A percentile compares a stretch with the other conserved stretches of the same genome.
Conservation (phyloP, 1,139 yeast species). For the Kodamaea ohmeri region DNA sequence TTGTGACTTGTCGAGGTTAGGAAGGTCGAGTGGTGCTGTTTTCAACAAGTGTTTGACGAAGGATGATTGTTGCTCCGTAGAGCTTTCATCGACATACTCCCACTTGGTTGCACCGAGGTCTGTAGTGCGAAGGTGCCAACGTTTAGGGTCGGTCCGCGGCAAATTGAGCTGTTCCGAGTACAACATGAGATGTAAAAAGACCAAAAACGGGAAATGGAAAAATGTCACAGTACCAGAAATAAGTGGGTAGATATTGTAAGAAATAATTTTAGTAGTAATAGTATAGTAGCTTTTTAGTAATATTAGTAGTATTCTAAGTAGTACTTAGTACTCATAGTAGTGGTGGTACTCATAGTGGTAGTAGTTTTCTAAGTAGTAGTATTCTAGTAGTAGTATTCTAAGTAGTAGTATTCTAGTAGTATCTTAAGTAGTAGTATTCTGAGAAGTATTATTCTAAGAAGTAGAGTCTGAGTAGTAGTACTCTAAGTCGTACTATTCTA, state of each 20-base stretch:
- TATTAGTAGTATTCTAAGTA: too few relatives aligned
- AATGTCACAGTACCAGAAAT: not conserved
- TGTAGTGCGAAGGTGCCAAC: constrained; percentile 76
- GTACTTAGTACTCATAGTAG: too few relatives aligned
- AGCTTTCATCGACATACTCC: constrained; percentile 58
- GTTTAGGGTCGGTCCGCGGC: constrained; percentile 61
- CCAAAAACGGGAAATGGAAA: not conserved
- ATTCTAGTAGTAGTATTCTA: too few relatives aligned
- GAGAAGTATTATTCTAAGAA: too few relatives aligned
- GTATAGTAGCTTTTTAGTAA: too few relatives aligned
- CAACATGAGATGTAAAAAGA: constrained; percentile 21
- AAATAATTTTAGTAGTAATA: too few relatives aligned
- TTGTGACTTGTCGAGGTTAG: constrained; percentile 34
- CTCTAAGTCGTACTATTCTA: too few relatives aligned
- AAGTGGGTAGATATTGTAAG: not conserved
- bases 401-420: too few relatives aligned
- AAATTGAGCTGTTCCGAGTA: constrained; percentile 66
- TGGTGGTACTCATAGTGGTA: too few relatives aligned
- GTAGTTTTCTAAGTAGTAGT: too few relatives aligned
- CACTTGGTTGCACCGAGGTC: constrained; percentile 78
- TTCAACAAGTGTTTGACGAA: constrained; percentile 58
- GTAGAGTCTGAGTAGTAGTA: too few relatives aligned
- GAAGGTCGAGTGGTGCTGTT: constrained; percentile 44
- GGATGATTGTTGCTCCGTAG: constrained; percentile 51
- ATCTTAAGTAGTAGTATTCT: too few relatives aligned